phyloP scores from a whole-genome alignment of 352 stramenopile species.

The Phytophthora pseudosyringae region DNA sequence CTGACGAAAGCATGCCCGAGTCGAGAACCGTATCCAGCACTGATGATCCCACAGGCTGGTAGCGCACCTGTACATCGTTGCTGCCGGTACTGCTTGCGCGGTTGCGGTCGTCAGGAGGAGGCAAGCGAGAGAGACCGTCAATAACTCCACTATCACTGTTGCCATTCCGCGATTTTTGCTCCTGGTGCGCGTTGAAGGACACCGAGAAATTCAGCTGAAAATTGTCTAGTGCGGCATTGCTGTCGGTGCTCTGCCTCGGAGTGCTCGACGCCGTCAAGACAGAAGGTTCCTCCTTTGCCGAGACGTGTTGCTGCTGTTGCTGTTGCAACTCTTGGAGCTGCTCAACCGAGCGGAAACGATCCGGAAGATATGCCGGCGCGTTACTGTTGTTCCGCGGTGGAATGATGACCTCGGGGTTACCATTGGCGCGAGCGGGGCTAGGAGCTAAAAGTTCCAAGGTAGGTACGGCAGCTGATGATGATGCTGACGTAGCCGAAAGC shows the following conservation, averaged over 20 bases:
- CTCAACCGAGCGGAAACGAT: slow-evolving; percentile 24
- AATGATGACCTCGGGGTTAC: slow-evolving; percentile 5
- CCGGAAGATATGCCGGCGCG: slow-evolving; percentile 20
- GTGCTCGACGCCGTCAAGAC: slow-evolving; percentile 5
- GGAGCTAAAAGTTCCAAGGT: slow-evolving; percentile 9
- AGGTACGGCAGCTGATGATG: slow-evolving; percentile 16
- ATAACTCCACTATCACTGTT: not conserved
- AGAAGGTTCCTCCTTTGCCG: not conserved
- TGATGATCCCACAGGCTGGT: slow-evolving; percentile 37
- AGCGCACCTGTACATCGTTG: slow-evolving; percentile 33
- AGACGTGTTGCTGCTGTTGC: slow-evolving; percentile 16
- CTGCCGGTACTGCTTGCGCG: slow-evolving; percentile 26
- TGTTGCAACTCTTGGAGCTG: slow-evolving; percentile 28
- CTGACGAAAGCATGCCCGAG: slow-evolving; percentile 14
- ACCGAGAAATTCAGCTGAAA: slow-evolving; percentile 41
- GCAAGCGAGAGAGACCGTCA: slow-evolving; percentile 10
- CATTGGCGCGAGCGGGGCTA: not conserved
- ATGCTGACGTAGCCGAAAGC: slow-evolving; percentile 26
- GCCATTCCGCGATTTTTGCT: slow-evolving; percentile 9
- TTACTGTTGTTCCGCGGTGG: slow-evolving; percentile 14
- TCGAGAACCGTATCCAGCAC: slow-evolving; percentile 33
- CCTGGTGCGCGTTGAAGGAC: slow-evolving; percentile 35
- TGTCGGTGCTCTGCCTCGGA: slow-evolving; percentile 28
- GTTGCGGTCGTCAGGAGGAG: slow-evolving; percentile 21
- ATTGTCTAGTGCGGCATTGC: slow-evolving; percentile 25